A percentile compares a stretch with the other conserved stretches of the same genome.
These are phyloP conservation scores for Daldinia childiae DNA, from an alignment of 495 filamentous ascomycete genomes.

Conservation along the genomic window DNA sequence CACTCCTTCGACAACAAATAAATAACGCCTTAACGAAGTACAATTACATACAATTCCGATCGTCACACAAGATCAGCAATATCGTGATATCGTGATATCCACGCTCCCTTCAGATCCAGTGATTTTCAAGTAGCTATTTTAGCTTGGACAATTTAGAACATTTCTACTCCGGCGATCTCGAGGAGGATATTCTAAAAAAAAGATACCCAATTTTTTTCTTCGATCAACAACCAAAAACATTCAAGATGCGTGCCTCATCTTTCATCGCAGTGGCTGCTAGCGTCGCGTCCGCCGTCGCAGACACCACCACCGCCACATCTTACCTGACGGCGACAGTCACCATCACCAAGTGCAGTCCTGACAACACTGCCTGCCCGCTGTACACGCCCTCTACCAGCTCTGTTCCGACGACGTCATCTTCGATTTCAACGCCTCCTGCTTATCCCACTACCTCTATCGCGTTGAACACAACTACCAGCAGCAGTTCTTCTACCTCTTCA, in stretches of 20 bases:
- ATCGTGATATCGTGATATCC: background rate
- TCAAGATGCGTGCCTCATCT: slow-evolving; percentile 45
- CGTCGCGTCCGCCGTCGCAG: slow-evolving; percentile 42
- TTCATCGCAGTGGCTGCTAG: slow-evolving; percentile 42
- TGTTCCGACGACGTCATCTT: slow-evolving; percentile 12
- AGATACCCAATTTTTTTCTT: slow-evolving; percentile 33
- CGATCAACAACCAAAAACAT: slow-evolving; percentile 30
- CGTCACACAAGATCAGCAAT: background rate
- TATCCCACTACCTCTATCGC: slow-evolving; percentile 25
- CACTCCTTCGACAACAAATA: slow-evolving; percentile 26
- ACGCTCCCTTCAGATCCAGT: slow-evolving; percentile 1
- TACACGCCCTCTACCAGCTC: slow-evolving; percentile 40
- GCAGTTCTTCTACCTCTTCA: background rate
- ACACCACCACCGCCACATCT: slow-evolving; percentile 54
- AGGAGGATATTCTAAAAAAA: slow-evolving; percentile 23
- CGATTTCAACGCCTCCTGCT: slow-evolving; percentile 21
- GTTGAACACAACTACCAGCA: slow-evolving; percentile 40
- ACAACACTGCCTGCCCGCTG: slow-evolving; percentile 56
- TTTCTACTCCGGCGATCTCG: slow-evolving; percentile 19
- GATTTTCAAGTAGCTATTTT: slow-evolving; percentile 9
- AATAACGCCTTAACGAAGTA: slow-evolving; percentile 1
- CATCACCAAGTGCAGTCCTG: slow-evolving; percentile 59
- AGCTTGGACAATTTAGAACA: slow-evolving; percentile 20
- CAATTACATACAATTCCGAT: background rate
- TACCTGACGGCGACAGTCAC: slow-evolving; percentile 58